A percentile compares a stretch with the other conserved stretches of the same genome.
These are phyloP conservation scores for Stellera chamaejasme DNA, from an alignment of 345 rosid species.

Conservation along the genomic window DNA sequence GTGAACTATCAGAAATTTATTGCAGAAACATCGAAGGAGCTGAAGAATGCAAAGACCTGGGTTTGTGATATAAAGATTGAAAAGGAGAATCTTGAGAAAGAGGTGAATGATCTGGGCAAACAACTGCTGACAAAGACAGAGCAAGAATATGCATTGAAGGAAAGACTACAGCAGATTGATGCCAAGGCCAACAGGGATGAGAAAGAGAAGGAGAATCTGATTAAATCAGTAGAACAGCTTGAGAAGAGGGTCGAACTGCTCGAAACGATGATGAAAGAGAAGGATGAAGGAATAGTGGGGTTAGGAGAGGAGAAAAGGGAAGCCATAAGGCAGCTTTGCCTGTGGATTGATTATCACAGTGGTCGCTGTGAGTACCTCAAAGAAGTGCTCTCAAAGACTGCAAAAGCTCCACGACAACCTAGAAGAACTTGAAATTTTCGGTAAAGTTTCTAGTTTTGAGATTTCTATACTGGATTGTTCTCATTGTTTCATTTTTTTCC, in stretches of 20 bases:
- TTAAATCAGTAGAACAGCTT: conserved; percentile 21
- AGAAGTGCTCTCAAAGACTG: conserved; percentile 27
- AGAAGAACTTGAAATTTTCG: conserved; percentile 7
- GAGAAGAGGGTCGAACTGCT: conserved; percentile 29
- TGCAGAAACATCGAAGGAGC: conserved; percentile 29
- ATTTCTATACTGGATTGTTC: conserved; percentile 2
- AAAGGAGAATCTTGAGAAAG: conserved; percentile 28
- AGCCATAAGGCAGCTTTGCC: conserved; percentile 90
- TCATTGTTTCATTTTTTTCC: conserved; percentile 9
- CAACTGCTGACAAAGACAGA: conserved; percentile 31
- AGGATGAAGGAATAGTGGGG: conserved; percentile 32
- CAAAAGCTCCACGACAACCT: conserved; percentile 26
- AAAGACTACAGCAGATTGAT: conserved; percentile 34
- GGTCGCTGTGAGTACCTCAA: conserved; percentile 45
- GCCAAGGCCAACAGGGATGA: conserved; percentile 35
- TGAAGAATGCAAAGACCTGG: conserved; percentile 37
- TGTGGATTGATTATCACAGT: conserved; percentile 76
- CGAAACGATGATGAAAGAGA: conserved; percentile 35
- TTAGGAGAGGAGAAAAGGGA: conserved; percentile 75
- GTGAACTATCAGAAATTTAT: conserved; percentile 29
- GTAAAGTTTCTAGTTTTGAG: conserved; percentile 7
- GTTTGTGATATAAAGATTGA: conserved; percentile 27
- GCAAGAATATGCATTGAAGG: conserved; percentile 24
- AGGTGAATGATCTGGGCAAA: conserved; percentile 20
- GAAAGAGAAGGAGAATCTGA: conserved; percentile 41